Conservation (phyloP, 164 flowering plant genomes). For the Aristolochia fimbriata region DNA sequence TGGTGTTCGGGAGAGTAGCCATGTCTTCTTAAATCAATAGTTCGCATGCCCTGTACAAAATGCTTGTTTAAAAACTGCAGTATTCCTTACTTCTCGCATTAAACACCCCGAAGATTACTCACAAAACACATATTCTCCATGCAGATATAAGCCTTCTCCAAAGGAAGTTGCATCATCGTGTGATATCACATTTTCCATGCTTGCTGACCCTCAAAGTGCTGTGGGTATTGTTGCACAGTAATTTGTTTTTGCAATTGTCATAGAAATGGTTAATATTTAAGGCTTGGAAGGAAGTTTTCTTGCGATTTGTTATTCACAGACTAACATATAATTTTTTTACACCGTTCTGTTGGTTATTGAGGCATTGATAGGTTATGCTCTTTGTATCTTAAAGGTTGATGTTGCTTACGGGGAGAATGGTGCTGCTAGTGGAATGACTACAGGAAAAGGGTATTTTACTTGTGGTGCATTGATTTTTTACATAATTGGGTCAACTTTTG, state of each 20-base stretch:
- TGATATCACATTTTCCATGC: conserved; percentile 95
- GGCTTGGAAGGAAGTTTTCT: neutral
- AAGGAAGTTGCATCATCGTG: conserved; percentile 84
- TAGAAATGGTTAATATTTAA: no score
- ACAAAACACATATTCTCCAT: neutral
- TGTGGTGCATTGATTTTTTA: no score
- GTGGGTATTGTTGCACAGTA: conserved; percentile 41
- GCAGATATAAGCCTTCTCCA: conserved; percentile 75
- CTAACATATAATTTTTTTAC: neutral
- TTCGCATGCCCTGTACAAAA: no score
- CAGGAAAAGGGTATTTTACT: conserved; percentile 70
- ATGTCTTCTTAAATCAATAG: no score
- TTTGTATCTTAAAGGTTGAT: conserved; percentile 33
- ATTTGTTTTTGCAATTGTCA: no score
- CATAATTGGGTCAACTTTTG: no score
- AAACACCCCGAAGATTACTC: neutral
- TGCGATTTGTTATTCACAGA: neutral
- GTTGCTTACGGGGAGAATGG: conserved; percentile 81
- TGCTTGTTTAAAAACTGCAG: no score
- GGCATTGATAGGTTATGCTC: neutral
- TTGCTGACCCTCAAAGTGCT: conserved; percentile 96
- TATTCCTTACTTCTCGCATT: no score
- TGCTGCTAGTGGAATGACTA: conserved; percentile 65
- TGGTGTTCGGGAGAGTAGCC: no score
- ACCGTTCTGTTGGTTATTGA: neutral